Percentiles rank a stretch among this genome's conserved stretches.
Conservation (phyloP, 306 rosid genomes). For the Begonia loranthoides region DNA sequence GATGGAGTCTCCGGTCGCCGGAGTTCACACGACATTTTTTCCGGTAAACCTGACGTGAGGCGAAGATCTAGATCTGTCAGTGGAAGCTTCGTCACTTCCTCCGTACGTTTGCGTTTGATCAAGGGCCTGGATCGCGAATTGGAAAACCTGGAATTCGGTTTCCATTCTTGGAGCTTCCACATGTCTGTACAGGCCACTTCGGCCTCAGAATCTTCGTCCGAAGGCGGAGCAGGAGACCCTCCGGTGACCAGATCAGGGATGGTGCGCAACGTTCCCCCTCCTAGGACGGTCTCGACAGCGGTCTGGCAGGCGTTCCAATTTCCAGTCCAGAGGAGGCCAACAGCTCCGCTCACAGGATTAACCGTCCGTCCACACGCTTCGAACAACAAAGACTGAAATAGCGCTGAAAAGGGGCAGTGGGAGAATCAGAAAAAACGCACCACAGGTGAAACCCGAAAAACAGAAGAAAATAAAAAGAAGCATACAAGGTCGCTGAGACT, state of each 20-base stretch:
- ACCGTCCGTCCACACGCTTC: slow-evolving; percentile 87
- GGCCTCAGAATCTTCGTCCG: slow-evolving; percentile 53
- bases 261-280: slow-evolving; percentile 55
- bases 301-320: slow-evolving; percentile 90
- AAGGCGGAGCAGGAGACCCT: slow-evolving; percentile 15
- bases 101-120: slow-evolving; percentile 45
- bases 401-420: slow-evolving; percentile 23
- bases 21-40: slow-evolving; percentile 27
- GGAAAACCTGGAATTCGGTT: slow-evolving; percentile 24
- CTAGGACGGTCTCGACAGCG: slow-evolving; percentile 75
- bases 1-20: slow-evolving; percentile 68
- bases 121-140: slow-evolving; percentile 29
- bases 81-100: slow-evolving; percentile 18
- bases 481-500: slow-evolving; percentile 62
- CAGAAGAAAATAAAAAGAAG: not conserved
- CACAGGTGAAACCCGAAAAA: not conserved
- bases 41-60: slow-evolving; percentile 34
- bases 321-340: slow-evolving; percentile 75
- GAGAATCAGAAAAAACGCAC: not conserved
- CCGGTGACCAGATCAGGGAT: slow-evolving; percentile 41
- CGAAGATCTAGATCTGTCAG: slow-evolving; percentile 66
- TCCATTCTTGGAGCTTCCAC: slow-evolving; percentile 38
- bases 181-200: slow-evolving; percentile 43
- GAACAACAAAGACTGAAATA: slow-evolving; percentile 67
- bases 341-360: slow-evolving; percentile 81